A percentile compares a stretch with the other conserved stretches of the same genome.
These are phyloP conservation scores for Gloeopeniophorella convolvens DNA, from an alignment of 768 basidiomycete species.

Conservation along the genomic window DNA sequence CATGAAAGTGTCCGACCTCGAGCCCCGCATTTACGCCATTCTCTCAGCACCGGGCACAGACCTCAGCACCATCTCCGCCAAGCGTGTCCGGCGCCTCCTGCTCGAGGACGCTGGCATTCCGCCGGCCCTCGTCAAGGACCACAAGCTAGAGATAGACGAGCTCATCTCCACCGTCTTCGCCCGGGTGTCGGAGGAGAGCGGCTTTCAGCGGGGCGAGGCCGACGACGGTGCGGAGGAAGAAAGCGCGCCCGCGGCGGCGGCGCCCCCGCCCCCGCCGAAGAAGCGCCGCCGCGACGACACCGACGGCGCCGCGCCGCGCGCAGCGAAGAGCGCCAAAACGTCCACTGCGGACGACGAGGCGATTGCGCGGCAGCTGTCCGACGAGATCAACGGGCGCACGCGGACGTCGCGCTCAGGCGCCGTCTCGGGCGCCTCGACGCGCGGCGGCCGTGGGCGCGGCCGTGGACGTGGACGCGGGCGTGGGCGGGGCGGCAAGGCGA, in stretches of 20 bases:
- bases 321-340: conserved; percentile 12
- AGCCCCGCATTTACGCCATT: conserved; percentile 59
- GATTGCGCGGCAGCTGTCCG: conserved; percentile 38
- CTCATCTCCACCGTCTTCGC: conserved; percentile 65
- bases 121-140: conserved; percentile 52
- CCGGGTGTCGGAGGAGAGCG: conserved; percentile 36
- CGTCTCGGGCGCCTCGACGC: conserved; percentile 17
- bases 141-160: conserved; percentile 62
- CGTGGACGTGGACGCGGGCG: conserved; percentile 17
- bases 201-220: conserved; percentile 21
- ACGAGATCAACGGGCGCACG: conserved; percentile 37
- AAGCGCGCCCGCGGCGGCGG: not conserved
- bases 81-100: conserved; percentile 77
- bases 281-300: conserved; percentile 24
- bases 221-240: conserved; percentile 16
- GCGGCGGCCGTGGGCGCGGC: conserved; percentile 17
- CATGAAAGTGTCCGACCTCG: conserved; percentile 39
- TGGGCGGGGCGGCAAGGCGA: conserved; percentile 21
- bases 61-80: conserved; percentile 77
- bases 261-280: conserved; percentile 1
- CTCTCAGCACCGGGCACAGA: conserved; percentile 73
- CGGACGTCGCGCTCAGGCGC: conserved; percentile 26
- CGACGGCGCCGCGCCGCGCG: conserved; percentile 16
- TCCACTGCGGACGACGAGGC: conserved; percentile 26
- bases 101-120: conserved; percentile 50